Evolutionary conservation across 2,329 filamentous ascomycete genomes (phyloP), one percentile per base, ranked within the genome.

Genomic region (Aspergillus quadrilineatus): DNA sequence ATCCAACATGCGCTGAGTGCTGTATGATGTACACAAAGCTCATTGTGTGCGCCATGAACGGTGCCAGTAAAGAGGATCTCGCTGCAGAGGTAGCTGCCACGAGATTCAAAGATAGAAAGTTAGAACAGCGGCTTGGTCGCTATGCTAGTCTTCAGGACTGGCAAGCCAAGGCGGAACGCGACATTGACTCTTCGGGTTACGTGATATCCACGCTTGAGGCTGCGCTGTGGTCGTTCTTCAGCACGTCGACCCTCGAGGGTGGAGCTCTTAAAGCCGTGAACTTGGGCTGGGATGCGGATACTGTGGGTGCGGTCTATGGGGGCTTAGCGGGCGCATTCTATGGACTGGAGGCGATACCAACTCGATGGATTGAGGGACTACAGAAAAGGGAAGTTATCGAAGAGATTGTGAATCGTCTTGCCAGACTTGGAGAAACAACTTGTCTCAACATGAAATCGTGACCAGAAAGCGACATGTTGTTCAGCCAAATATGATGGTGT

Each of bases 291-390:
- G 76, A 79, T 65, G 71, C 76, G 9, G 77, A 79, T 64, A 78
- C 75, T 1, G 74, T 75, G 9, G 76, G 72, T 14, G 76, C 76
- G 1, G 71, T 78, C 36, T 78, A 77, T 64, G 77, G 76, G 3
- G 75, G 74, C 10, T 34, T 10, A 7, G 30, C 30, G 30, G 30
- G 30, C 7, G 30, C 30, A 2, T 77, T 69, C 59, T 77, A 77
- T 66, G 75, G 72, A 2, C 47, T 67, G 34, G 71, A 70, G 7
- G 59, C 55, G 4, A 71, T 75, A 26, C 71, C 73, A 10, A 10
- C 34, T n/a, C 53, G 67, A 53, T 72, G 72, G 71, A 41, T 69
- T 26, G 56, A 61, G 1, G 62, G 61, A 2, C 62, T 74, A 60
- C 59, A 66, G 57, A 69, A 64, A 26, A 55, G 56, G 42, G 36